These are phyloP conservation scores for Wickerhamiella qilinensis DNA, from an alignment of 805 yeast genomes.

Conservation along the genomic window DNA sequence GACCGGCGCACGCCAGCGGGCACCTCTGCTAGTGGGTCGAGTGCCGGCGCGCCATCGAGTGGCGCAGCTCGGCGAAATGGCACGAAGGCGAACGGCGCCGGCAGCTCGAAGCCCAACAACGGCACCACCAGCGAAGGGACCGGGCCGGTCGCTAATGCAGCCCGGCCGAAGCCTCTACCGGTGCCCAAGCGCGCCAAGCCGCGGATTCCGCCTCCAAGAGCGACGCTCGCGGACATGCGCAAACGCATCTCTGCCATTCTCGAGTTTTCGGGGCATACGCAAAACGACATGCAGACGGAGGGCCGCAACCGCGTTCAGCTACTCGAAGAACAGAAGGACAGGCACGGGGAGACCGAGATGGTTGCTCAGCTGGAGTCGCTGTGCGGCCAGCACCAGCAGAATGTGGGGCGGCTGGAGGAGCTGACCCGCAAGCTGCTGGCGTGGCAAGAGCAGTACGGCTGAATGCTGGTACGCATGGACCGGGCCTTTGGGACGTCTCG, in stretches of 20 bases:
- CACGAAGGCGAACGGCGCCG: neutral
- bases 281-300: constrained; percentile 64
- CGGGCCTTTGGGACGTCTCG: too few relatives aligned
- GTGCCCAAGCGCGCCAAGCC: constrained; percentile 32
- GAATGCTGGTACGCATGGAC: neutral
- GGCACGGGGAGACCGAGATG: constrained; percentile 6
- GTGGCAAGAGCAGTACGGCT: constrained; percentile 59
- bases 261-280: constrained; percentile 81
- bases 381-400: constrained; percentile 38
- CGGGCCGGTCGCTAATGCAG: neutral
- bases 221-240: constrained; percentile 68
- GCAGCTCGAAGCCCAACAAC: neutral
- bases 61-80: neutral
- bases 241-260: constrained; percentile 77
- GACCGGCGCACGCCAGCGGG: too few relatives aligned
- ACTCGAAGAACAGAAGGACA: constrained; percentile 20
- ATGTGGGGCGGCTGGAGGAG: constrained; percentile 50
- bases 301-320: constrained; percentile 40
- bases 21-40: neutral
- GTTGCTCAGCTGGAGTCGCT: constrained; percentile 23
- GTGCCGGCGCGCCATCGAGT: neutral
- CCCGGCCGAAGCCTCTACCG: too few relatives aligned
- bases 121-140: neutral
- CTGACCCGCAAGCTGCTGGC: constrained; percentile 51
- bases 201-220: constrained; percentile 60